These are phyloP conservation scores for Septoria petroselini DNA, from an alignment of 2,329 filamentous ascomycete genomes.

Conservation along the genomic window DNA sequence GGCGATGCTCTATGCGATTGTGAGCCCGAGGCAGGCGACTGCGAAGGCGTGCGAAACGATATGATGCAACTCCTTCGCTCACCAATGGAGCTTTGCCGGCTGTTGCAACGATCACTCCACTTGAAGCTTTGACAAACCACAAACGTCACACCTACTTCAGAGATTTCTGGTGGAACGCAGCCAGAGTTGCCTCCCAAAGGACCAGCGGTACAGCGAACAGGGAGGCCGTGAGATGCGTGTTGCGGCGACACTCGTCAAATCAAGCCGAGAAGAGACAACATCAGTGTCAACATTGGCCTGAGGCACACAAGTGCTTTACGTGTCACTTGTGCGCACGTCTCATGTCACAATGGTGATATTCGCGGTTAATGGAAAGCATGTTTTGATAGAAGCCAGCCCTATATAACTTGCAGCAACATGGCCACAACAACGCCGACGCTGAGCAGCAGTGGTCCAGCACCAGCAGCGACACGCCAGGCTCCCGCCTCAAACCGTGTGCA, in stretches of 20 bases:
- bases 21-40: not conserved
- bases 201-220: no score
- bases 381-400: no score
- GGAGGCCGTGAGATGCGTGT: no score
- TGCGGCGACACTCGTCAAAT: no score
- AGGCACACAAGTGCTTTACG: no score
- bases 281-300: not conserved
- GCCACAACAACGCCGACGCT: not conserved
- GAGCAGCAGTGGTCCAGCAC: not conserved
- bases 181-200: not conserved
- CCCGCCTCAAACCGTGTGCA: slow-evolving; percentile 4
- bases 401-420: not conserved
- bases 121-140: not conserved
- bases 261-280: no score
- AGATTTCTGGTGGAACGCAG: not conserved
- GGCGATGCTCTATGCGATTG: not conserved
- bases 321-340: no score
- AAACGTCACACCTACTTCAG: not conserved
- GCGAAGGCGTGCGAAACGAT: no score
- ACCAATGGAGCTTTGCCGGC: not conserved
- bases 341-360: no score
- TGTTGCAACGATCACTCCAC: not conserved
- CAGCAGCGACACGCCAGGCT: slow-evolving; percentile 1
- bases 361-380: no score
- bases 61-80: not conserved